Evolutionary conservation across 1,284 basidiomycete genomes (phyloP).

Genomic region (Rhodotorula sp.): DNA sequence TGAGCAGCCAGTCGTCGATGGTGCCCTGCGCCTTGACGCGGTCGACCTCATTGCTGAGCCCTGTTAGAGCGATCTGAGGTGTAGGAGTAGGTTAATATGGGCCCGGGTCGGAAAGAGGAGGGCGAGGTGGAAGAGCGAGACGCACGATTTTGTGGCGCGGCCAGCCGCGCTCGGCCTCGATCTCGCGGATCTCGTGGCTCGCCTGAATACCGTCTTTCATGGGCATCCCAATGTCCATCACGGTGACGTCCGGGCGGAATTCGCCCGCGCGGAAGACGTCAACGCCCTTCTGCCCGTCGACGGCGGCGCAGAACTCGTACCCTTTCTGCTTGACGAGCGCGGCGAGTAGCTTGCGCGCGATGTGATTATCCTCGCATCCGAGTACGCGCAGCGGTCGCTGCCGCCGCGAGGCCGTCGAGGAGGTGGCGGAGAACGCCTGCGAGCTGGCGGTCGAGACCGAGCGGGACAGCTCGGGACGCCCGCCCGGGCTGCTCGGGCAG

Average conservation of each 20-base stretch:
- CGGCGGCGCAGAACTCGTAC: slow-evolving; percentile 11
- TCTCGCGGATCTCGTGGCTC: slow-evolving; percentile 15
- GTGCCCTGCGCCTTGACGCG: slow-evolving; percentile 14
- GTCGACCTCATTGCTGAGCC: slow-evolving; percentile 27
- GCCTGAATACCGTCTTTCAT: slow-evolving; percentile 23
- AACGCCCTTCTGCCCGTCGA: slow-evolving; percentile 29
- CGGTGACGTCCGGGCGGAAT: neutral
- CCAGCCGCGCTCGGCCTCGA: slow-evolving; percentile 11
- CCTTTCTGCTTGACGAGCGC: slow-evolving; percentile 13
- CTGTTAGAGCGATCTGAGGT: slow-evolving; percentile 26
- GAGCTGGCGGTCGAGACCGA: neutral
- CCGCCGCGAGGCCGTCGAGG: neutral
- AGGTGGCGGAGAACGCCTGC: neutral
- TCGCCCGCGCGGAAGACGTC: slow-evolving; percentile 4
- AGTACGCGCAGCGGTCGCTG: neutral
- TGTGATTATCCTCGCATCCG: slow-evolving; percentile 6
- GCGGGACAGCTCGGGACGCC: neutral
- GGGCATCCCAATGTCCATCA: slow-evolving; percentile 32
- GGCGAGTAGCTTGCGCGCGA: neutral
- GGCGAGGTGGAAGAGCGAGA: neutral
- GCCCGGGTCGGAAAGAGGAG: too few relatives aligned
- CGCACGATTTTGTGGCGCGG: slow-evolving; percentile 4
- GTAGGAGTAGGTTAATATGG: neutral
- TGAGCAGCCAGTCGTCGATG: slow-evolving; percentile 32
- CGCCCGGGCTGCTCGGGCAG: neutral